Evolutionary conservation across 257 asterid genomes (phyloP), one percentile per base, ranked within the genome.

Genomic region (Cinchona pubescens): DNA sequence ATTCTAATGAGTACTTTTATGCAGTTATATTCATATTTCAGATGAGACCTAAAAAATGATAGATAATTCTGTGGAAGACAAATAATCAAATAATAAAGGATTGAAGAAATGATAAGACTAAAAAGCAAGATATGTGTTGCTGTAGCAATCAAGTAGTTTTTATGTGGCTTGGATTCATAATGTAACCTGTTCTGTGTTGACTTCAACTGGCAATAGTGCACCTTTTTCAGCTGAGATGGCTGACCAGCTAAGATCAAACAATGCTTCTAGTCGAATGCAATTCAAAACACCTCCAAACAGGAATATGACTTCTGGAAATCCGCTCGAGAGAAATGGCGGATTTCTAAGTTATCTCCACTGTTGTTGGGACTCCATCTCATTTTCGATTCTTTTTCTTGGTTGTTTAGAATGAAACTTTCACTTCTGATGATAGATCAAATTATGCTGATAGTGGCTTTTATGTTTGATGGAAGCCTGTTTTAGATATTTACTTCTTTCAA

Each of bases 301-400:
- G 80, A 88, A 87, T 80, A 79, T 79, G 66, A 38, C 85, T 49
- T 87, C 90, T 35, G 89, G 86, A 75, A 90, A 75, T 78, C 88
- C 82, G 58, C 86, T 85, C 49, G 97, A 92, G 56, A 85, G 83
- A 84, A 91, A 87, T 83, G 98, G n/a, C n/a, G n/a, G n/a, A n/a
- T n/a, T n/a, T n/a, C n/a, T 94, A 81, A 75, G 95, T 79, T 32
- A 38, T 29, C 65, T 42, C 27, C 38, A 32, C n/a, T 83, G 63
- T 56, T 43, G 64, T 58, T 69, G 63, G 7, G 34, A 29, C 23
- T 5, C 46, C 66, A 21, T 16, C 38, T 25, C 32, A 2, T 35
- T 15, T 66, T 27, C 30, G 0, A 11, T 27, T 72, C n/a, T 6
- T 51, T 48, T 21, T 48, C 23, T 23, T 12, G 38, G 34, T 62